phyloP scores from a whole-genome alignment of 1,139 yeast genomes.

The Citeromyces hawaiiensis region DNA sequence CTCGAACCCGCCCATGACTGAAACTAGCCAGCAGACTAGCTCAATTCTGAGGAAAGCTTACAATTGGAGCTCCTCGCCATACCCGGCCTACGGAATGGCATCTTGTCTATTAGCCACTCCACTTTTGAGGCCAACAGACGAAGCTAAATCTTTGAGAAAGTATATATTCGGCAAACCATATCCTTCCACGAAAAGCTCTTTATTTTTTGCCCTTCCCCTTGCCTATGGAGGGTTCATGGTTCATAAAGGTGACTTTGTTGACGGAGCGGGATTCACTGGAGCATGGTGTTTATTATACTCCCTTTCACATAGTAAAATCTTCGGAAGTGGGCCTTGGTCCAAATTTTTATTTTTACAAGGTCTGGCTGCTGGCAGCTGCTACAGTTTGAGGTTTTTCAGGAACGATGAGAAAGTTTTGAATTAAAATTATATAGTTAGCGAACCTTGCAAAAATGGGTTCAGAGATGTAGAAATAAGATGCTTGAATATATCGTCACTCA shows the following conservation, averaged over 20 bases:
- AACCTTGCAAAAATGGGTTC: background rate
- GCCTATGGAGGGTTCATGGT: conserved; percentile 76
- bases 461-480: background rate
- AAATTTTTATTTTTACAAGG: conserved; percentile 46
- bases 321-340: conserved; percentile 31
- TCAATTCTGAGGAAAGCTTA: background rate
- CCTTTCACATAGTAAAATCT: conserved; percentile 50
- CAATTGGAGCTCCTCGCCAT: background rate
- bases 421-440: background rate
- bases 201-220: conserved; percentile 56
- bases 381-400: conserved; percentile 55
- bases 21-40: background rate
- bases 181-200: conserved; percentile 2
- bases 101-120: background rate
- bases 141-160: background rate
- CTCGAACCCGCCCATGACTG: too few species aligned
- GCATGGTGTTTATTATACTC: conserved; percentile 82
- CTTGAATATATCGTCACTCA: background rate
- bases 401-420: conserved; percentile 13
- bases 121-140: background rate
- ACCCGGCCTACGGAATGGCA: background rate
- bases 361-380: conserved; percentile 44
- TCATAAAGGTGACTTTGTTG: conserved; percentile 64
- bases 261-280: conserved; percentile 79
- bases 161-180: background rate